phyloP scores from a whole-genome alignment of 306 rosid genomes.

The Pterocarpus macrocarpus region DNA sequence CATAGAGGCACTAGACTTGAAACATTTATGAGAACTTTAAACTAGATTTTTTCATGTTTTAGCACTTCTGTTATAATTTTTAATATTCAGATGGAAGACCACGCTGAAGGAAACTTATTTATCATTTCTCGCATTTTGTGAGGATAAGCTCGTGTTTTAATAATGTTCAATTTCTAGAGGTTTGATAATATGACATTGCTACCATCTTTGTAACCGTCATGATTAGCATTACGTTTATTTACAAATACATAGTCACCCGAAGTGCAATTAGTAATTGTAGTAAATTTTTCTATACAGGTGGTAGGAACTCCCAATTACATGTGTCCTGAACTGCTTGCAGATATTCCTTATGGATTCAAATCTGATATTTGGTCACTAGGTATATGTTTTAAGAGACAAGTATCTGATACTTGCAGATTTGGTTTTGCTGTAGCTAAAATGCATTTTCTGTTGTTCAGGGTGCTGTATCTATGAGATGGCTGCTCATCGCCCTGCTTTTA shows the following conservation, averaged over 20 bases:
- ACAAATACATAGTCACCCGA: slow-evolving; percentile 11
- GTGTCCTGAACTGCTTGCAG: slow-evolving; percentile 99
- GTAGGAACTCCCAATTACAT: slow-evolving; percentile 99
- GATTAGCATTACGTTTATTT: slow-evolving; percentile 25
- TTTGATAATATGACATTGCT: slow-evolving; percentile 8
- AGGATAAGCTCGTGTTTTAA: not conserved
- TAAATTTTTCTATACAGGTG: slow-evolving; percentile 64
- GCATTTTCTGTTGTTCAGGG: slow-evolving; percentile 61
- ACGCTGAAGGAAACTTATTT: slow-evolving; percentile 2
- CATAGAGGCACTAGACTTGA: not conserved
- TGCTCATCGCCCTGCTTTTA: slow-evolving; percentile 98
- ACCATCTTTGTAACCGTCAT: not conserved
- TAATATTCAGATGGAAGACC: slow-evolving; percentile 8
- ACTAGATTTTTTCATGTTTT: not conserved
- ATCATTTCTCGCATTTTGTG: not conserved
- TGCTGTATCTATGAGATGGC: slow-evolving; percentile 99
- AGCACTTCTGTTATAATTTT: not conserved
- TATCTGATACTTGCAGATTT: slow-evolving; percentile 17
- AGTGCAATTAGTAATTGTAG: slow-evolving; percentile 29
- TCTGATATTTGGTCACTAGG: slow-evolving; percentile 99
- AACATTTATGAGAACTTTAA: not conserved
- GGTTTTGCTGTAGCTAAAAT: slow-evolving; percentile 51
- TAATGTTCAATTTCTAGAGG: slow-evolving; percentile 17
- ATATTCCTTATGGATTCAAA: slow-evolving; percentile 98
- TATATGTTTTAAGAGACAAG: slow-evolving; percentile 50